Evolutionary conservation across 163 green algal species (phyloP), one percentile per base, ranked within the genome.

Genomic region (Scenedesmus sp.): DNA sequence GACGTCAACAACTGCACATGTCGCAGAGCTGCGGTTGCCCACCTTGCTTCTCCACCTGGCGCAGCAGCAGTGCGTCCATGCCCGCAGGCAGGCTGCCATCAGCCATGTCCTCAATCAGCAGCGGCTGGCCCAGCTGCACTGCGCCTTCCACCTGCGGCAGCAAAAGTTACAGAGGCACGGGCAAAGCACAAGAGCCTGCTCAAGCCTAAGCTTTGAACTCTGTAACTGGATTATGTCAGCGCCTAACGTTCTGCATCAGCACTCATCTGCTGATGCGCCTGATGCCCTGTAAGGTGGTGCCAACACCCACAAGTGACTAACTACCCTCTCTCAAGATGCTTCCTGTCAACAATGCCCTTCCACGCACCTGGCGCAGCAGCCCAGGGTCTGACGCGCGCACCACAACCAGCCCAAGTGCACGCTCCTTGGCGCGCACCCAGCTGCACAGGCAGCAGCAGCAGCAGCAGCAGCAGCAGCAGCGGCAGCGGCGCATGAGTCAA

Each of bases 391-490:
- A 96, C 0, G 95, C 93, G 26, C 95, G 94, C n/a, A 98, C 87
- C 55, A 94, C 85, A 9, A 97, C 92, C 87, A 99, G 94, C 9
- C 95, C 95, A 55, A 94, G 94, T 57, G 94, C 96, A 0, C 88
- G 90, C 94, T 98, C 96, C 94, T 98, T 97, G 55, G 94, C 94
- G 82, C 98, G 98, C 18, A 98, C 94, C 97, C 97, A 99, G 67
- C 94, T 95, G 89, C 84, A 66, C 4, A 34, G 10, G n/a, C 10
- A 82, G 7, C 15, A 70, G 67, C 4, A 26, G 67, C 67, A 77
- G 67, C 10, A 15, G 9, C 8, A 9, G 9, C 59, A 64, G 59
- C 8, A 64, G 59, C 8, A 15, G 59, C 8, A 64, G 59, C 9
- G 59, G 8, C 59, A 64, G 9, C 9, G 9, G 59, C 9, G 59